Base-by-base conservation (phyloP, 192 early-diverging fungal species). In the Diversispora epigaea region DNA sequence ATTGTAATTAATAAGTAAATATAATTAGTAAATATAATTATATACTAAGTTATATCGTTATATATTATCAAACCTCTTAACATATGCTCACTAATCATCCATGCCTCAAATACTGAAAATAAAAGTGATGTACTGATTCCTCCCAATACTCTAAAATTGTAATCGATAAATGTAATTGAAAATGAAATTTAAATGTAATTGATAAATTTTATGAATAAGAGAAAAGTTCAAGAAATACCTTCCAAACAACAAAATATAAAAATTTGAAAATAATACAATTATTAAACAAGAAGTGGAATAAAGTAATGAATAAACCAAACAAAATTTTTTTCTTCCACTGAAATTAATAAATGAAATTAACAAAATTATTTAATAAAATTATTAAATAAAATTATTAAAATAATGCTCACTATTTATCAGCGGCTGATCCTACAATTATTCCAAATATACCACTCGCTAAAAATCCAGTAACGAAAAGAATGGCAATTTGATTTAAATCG, bases 401-500 rank as follows among this genome's bases (percentile, higher is more conserved):
- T 17, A n/a, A n/a, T n/a, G n/a, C 84, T 50, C 84, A 91, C 91
- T 82, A 80, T 68, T 80, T 86, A 70, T 93, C 92, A 12, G 89
- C 90, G 14, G 91, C 71, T 58, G 88, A 87, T 73, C 91, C 92
- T 50, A 92, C 76, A 7, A 89, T 68, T 3, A 90, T 92, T 43
- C 91, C 91, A 84, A 89, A 86, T 55, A 93, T 75, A 8, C 91
- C 91, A 47, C 89, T 83, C 10, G 86, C 86, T 41, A 90, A 73
- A 75, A 93, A 93, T 19, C 92, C 92, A 11, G 85, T 86, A 22
- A 93, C 84, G 76, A 91, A 93, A 47, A 93, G 76, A 40, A 88
- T 76, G 8, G 88, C 91, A 73, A 93, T 93, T 4, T 86, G 76
- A 25, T 77, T 76, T 55, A 91, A 81, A 1, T 75, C 61, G 75